Evolutionary conservation across 192 early-diverging fungal species (phyloP).

Genomic region (Linnemannia schmuckeri): DNA sequence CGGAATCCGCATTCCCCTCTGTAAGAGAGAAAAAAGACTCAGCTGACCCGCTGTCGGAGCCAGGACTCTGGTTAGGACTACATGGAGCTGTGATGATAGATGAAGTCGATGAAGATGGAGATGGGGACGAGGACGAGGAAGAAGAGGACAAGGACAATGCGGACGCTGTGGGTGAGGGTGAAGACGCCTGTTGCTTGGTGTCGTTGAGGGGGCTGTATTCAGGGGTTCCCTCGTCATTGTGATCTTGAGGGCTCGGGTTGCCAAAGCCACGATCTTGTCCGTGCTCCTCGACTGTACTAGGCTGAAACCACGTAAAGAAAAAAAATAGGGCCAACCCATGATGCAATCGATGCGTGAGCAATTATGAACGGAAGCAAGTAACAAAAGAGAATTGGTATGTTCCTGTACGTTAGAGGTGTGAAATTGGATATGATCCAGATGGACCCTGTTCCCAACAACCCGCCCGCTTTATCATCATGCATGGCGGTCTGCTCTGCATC

Average conservation of each 20-base stretch:
- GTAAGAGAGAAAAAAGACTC: not conserved
- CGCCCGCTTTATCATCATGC: constrained; percentile 2
- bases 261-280: constrained; percentile 1
- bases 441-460: constrained; percentile 8
- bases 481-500: not conserved
- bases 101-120: constrained; percentile 6
- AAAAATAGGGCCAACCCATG: not conserved
- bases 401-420: not conserved
- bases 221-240: not conserved
- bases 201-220: not conserved
- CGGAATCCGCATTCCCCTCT: not conserved
- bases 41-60: not conserved
- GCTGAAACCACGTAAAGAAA: not conserved
- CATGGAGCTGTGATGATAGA: not conserved
- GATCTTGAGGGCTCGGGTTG: not conserved
- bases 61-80: not conserved
- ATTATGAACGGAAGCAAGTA: not conserved
- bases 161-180: constrained; percentile 10
- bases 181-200: constrained; percentile 21
- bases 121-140: constrained; percentile 11
- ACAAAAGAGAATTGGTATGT: not conserved
- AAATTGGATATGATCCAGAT: not conserved
- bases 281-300: not conserved
- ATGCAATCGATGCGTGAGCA: constrained; percentile 21
- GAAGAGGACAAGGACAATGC: constrained; percentile 26